Evolutionary conservation across 768 basidiomycete species (phyloP), one percentile per base, ranked within the genome.

Genomic region (Boletus speciosus): DNA sequence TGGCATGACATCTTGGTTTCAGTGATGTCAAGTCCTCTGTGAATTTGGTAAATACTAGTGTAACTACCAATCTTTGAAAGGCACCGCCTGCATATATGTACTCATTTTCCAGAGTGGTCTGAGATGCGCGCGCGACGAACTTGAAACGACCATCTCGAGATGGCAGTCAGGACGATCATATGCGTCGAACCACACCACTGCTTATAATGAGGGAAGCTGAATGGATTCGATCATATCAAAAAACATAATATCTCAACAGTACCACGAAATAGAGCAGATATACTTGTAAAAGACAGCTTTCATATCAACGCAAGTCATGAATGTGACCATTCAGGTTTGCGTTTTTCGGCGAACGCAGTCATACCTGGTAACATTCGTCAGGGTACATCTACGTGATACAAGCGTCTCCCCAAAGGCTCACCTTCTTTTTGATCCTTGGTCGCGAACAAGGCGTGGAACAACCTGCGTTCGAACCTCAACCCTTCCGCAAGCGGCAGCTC

Each of bases 401-500:
- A 38, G 10, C 15, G 10, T 3, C 46, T 36, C 25, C 25, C 2
- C 38, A 38, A 43, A 34, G 16, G 72, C 87, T 56, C 62, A 88
- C 93, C 94, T 74, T 96, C 94, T 76, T 95, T 95, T 74, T 95
- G 93, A 69, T 96, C 94, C 49, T 86, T 82, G 16, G 97, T 97
- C 5, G 93, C 93, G 63, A 99, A 98, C 54, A 94, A 73, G 38
- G 83, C 78, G 61, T 98, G 90, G 86, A 98, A 98, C 40, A 94
- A 74, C 57, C 93, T 78, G 56, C 93, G 79, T 73, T 98, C 97
- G 60, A 93, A 86, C 55, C 84, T 79, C 61, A 98, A 69, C 0
- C 96, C 97, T 65, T 97, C 90, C 5, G 80, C 73, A 42, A 99
- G 78, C 6, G 82, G 78, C 60, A 92, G 70, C 62, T 99, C 93